These are phyloP conservation scores for Mytilinidion resinicola DNA, from an alignment of 495 filamentous ascomycete species.

Conservation along the genomic window DNA sequence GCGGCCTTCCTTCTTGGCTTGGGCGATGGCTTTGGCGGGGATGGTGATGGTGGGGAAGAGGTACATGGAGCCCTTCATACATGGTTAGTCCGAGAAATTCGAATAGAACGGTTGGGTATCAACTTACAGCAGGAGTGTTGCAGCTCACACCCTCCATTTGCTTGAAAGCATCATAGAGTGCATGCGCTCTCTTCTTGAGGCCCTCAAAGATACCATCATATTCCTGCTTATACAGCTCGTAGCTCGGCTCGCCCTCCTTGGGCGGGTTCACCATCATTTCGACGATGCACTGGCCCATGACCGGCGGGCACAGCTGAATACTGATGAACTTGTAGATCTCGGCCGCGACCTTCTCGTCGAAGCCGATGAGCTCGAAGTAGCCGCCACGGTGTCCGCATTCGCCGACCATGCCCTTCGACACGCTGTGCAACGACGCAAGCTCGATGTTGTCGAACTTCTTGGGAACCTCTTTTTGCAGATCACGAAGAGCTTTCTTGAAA, in stretches of 20 bases:
- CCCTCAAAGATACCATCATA: conserved; percentile 72
- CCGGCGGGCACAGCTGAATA: conserved; percentile 90
- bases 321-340: conserved; percentile 98
- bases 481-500: conserved; percentile 85
- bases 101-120: not conserved
- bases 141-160: conserved; percentile 93
- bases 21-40: conserved; percentile 63
- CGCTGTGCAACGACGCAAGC: conserved; percentile 56
- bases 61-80: conserved; percentile 81
- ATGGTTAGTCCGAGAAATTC: not conserved
- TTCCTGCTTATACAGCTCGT: conserved; percentile 75
- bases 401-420: conserved; percentile 94
- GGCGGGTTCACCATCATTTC: conserved; percentile 98
- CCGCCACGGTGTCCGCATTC: conserved; percentile 97
- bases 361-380: conserved; percentile 90
- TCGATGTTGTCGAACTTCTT: conserved; percentile 78
- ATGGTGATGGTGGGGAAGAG: conserved; percentile 91
- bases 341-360: conserved; percentile 75
- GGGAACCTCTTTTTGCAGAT: conserved; percentile 67
- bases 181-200: conserved; percentile 68
- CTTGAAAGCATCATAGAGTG: conserved; percentile 82
- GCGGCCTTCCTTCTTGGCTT: conserved; percentile 66
- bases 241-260: conserved; percentile 67
- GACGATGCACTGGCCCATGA: conserved; percentile 90
- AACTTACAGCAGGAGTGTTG: conserved; percentile 53